Percentiles rank a stretch among this genome's conserved stretches.
Evolutionary conservation across 2,329 filamentous ascomycete genomes (phyloP).

Genomic region (Penicillium vulpinum): DNA sequence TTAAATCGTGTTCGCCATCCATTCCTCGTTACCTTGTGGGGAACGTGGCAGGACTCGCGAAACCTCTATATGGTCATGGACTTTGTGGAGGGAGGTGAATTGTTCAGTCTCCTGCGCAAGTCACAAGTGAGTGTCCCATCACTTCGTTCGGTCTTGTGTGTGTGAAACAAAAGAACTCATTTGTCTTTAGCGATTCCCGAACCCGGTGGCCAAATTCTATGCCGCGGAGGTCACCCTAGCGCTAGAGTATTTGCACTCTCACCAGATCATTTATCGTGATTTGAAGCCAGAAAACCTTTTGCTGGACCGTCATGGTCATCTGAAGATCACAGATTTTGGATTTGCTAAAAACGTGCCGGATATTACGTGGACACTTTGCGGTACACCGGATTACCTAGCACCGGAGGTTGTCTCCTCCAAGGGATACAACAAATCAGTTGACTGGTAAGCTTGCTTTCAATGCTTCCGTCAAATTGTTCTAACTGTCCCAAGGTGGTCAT

Average conservation of each 20-base stretch:
- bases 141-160: background rate
- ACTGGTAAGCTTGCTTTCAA: conserved; percentile 69
- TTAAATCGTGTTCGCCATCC: conserved; percentile 95
- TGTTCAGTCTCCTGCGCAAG: conserved; percentile 93
- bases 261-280: conserved; percentile 97
- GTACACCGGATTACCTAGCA: conserved; percentile 94
- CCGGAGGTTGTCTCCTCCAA: conserved; percentile 99
- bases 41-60: conserved; percentile 91
- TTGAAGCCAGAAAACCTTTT: conserved; percentile 93
- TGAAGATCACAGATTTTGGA: conserved; percentile 98
- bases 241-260: conserved; percentile 89
- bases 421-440: conserved; percentile 98
- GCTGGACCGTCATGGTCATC: conserved; percentile 85
- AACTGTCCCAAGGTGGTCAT: conserved; percentile 78
- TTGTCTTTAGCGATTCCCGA: conserved; percentile 78
- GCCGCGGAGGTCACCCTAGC: conserved; percentile 95
- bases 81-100: conserved; percentile 96
- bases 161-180: conserved; percentile 3
- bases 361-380: conserved; percentile 98
- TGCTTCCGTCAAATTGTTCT: conserved; percentile 3
- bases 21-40: conserved; percentile 97
- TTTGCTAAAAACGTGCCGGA: conserved; percentile 98
- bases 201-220: conserved; percentile 98
- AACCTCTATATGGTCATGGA: conserved; percentile 99
- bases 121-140: conserved; percentile 67